These are phyloP conservation scores for barley (Hordeum vulgare) DNA, from an alignment of 176 grass and related monocot species.

Conservation along the genomic window DNA sequence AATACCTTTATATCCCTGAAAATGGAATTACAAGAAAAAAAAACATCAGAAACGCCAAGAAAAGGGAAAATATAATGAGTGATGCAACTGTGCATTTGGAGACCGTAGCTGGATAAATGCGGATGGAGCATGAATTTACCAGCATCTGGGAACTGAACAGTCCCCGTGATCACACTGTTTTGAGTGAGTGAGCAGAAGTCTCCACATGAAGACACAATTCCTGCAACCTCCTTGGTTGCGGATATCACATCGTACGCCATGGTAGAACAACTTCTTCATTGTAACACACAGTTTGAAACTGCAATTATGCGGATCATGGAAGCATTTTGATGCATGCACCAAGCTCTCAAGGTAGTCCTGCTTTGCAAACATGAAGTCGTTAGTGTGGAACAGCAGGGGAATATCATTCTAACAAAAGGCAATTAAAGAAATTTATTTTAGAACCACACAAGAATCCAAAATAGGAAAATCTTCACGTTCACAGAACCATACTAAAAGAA, in stretches of 20 bases:
- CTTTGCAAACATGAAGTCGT: conserved; percentile 28
- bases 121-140: conserved; percentile 20
- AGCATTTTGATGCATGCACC: conserved; percentile 72
- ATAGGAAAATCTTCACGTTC: background rate
- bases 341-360: conserved; percentile 58
- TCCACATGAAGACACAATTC: conserved; percentile 68
- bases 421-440: background rate
- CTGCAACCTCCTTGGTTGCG: conserved; percentile 38
- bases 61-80: background rate
- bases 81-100: background rate
- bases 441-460: background rate
- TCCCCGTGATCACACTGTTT: background rate
- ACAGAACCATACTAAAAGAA: too few relatives aligned
- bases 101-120: background rate
- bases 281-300: conserved; percentile 31
- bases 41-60: background rate
- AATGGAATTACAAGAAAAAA: background rate
- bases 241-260: conserved; percentile 54
- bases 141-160: conserved; percentile 48
- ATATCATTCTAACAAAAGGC: background rate
- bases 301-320: conserved; percentile 35
- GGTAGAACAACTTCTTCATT: conserved; percentile 67
- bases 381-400: background rate
- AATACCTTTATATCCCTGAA: conserved; percentile 38
- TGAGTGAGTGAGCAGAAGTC: conserved; percentile 51